Base-by-base conservation (phyloP, 148 eudicot species). In the Silene conica region DNA sequence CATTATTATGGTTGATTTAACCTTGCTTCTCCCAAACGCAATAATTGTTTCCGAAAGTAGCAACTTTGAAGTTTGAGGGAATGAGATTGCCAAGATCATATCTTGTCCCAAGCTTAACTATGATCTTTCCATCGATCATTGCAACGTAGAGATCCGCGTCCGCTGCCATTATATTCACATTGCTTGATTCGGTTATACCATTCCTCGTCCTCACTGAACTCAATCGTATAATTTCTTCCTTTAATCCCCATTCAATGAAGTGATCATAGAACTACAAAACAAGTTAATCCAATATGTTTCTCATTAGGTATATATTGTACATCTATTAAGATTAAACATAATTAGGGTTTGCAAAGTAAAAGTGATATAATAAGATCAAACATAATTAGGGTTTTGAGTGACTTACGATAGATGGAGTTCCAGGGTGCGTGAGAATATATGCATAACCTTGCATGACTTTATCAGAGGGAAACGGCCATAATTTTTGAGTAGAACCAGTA, bases 171-270 rank as follows among this genome's bases (percentile, higher is more conserved):
- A 76, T 69, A 28, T 61, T 69, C 46, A 69, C 73, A 6, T 60
- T 61, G 56, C 79, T 76, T 60, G 79, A 59, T 60, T 28, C 68
- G 0, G 13, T 68, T 45, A 76, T 76, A 4, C 52, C 73, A 25
- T 76, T 59, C 34, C 67, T 76, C 14, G 46, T 62, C 41, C 79
- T 60, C 13, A 69, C 41, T 26, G 73, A n/a, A 6, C 67, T 57
- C 9, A 76, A 26, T 28, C 50, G 70, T 14, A 61, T 55, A 3
- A 69, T 76, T 60, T 69, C 79, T 6, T 76, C 69, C 38, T 76
- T 76, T 8, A 76, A 45, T 4, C 79, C 79, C 79, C 79, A 76
- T 69, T 69, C 79, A 28, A 76, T 9, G 66, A 69, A 76, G 61
- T 76, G 74, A 60, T 76, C 79, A 46, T 76, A 76, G 26, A 76